Percentiles rank a stretch among this genome's conserved stretches.
phyloP scores from a whole-genome alignment of 1,284 basidiomycete genomes.

The Microbotryum silenes-acaulis region DNA sequence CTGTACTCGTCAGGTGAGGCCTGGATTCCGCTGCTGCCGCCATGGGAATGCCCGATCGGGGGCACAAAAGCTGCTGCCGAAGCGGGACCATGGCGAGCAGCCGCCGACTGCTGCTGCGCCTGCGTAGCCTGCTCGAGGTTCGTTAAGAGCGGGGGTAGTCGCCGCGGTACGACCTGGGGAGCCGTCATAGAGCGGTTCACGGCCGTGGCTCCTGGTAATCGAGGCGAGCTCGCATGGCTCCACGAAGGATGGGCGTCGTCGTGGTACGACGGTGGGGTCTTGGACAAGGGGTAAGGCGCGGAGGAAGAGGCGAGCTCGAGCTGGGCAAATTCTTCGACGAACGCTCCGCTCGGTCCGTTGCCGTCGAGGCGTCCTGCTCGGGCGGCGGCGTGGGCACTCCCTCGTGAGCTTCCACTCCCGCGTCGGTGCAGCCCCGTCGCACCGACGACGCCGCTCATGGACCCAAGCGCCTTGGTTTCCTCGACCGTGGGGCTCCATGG shows the following conservation, averaged over 20 bases:
- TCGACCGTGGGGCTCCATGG: constrained; percentile 31
- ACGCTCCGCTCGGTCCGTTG: not conserved
- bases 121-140: constrained; percentile 4
- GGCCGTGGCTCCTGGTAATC: no score
- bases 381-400: not conserved
- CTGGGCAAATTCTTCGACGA: not conserved
- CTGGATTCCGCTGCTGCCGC: not conserved
- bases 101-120: not conserved
- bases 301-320: not conserved
- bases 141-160: constrained; percentile 27
- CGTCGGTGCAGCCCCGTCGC: constrained; percentile 17
- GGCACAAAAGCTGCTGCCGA: constrained; percentile 48
- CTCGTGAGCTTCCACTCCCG: constrained; percentile 19
- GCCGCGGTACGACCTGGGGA: constrained; percentile 1
- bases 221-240: no score
- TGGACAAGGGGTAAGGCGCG: not conserved
- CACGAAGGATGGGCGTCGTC: no score
- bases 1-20: not conserved
- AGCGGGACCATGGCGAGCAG: constrained; percentile 41
- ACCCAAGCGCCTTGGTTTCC: constrained; percentile 28
- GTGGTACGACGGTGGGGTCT: no score
- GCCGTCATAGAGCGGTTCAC: not conserved
- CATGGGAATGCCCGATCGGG: constrained; percentile 47
- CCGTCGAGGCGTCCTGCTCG: no score
- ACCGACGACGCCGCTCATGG: constrained; percentile 1